Conservation (phyloP, 129 eudicot species). For the Gnaphalium uliginosum region DNA sequence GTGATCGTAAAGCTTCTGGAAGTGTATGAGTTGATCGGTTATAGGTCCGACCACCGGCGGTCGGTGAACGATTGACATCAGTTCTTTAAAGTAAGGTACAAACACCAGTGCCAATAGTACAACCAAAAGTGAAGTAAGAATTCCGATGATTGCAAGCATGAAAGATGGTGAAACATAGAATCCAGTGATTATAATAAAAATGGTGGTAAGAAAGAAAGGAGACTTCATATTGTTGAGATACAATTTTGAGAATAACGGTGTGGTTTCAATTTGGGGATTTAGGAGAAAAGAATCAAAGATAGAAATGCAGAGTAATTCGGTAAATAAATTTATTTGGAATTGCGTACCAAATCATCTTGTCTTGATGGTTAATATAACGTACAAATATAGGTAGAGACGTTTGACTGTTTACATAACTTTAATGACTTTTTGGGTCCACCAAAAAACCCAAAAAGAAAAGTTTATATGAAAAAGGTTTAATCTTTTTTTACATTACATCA, state of each 20-base stretch:
- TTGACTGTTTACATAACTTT: too few relatives aligned
- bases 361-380: too few relatives aligned
- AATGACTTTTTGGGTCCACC: too few relatives aligned
- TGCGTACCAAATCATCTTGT: too few relatives aligned
- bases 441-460: too few relatives aligned
- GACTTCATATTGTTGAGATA: neutral
- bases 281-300: neutral
- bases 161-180: slow-evolving; percentile 27
- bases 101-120: slow-evolving; percentile 23
- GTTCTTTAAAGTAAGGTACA: slow-evolving; percentile 36
- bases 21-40: slow-evolving; percentile 48
- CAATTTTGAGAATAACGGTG: neutral
- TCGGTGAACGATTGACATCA: slow-evolving; percentile 29
- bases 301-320: too few relatives aligned
- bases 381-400: too few relatives aligned
- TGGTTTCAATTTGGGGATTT: slow-evolving; percentile 24
- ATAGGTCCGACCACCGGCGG: slow-evolving; percentile 64
- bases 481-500: too few relatives aligned
- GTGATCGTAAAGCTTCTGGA: slow-evolving; percentile 43
- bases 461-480: too few relatives aligned
- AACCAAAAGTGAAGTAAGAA: slow-evolving; percentile 25
- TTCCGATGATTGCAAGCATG: slow-evolving; percentile 13
- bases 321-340: too few relatives aligned
- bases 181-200: slow-evolving; percentile 27
- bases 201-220: neutral